Percentiles rank a stretch among this genome's conserved stretches.
These are phyloP conservation scores for Alnus glutinosa DNA, from an alignment of 306 rosid genomes.

Conservation along the genomic window DNA sequence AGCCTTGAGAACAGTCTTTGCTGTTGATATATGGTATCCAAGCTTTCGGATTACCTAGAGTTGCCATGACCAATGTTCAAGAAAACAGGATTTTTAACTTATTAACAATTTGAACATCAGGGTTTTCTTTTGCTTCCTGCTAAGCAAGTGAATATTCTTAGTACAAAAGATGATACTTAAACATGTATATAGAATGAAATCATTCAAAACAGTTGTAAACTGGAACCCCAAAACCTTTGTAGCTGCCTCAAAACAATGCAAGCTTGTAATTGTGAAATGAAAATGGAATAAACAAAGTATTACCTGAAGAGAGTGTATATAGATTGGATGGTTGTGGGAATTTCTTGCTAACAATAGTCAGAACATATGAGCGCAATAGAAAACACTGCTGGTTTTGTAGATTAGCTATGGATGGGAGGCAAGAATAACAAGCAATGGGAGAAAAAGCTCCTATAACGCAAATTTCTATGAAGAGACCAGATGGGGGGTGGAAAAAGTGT, in stretches of 20 bases:
- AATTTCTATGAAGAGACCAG: conserved; percentile 35
- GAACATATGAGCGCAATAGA: conserved; percentile 21
- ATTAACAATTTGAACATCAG: conserved; percentile 15
- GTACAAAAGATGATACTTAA: neutral
- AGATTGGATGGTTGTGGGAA: conserved; percentile 11
- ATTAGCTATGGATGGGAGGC: conserved; percentile 23
- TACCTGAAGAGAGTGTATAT: conserved; percentile 28
- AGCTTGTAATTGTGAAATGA: neutral
- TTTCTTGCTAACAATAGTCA: conserved; percentile 22
- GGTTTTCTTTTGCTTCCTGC: conserved; percentile 20
- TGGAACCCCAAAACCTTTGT: neutral
- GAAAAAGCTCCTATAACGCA: conserved; percentile 26
- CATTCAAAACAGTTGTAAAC: neutral
- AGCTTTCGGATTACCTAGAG: conserved; percentile 63
- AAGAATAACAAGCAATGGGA: conserved; percentile 21
- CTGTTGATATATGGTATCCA: conserved; percentile 72
- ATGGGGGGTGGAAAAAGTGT: conserved; percentile 39
- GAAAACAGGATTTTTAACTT: neutral
- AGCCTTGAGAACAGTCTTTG: conserved; percentile 88
- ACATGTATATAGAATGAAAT: neutral
- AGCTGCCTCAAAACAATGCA: neutral
- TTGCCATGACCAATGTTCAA: conserved; percentile 46
- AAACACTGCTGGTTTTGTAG: conserved; percentile 24
- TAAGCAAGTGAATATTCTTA: conserved; percentile 22
- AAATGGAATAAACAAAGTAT: neutral